Percentiles rank a stretch among this genome's conserved stretches.
Conservation (phyloP, 345 rosid species). For the Sisymbrium irio region DNA sequence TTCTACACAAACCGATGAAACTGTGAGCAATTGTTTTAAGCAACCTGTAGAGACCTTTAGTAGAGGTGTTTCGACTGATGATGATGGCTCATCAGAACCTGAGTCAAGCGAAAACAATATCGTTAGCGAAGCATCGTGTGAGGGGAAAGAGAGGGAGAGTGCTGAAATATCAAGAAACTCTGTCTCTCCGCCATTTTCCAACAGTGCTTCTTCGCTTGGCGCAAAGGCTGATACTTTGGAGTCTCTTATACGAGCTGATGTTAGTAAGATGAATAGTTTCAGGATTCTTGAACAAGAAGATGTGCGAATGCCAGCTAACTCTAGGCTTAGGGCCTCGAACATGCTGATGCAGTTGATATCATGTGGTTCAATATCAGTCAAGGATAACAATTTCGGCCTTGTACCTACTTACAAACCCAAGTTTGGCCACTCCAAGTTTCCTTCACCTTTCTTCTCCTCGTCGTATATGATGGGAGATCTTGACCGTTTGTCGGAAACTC, state of each 20-base stretch:
- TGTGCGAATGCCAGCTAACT: conserved; percentile 52
- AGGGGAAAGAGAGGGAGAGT: conserved; percentile 56
- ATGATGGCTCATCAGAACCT: conserved; percentile 50
- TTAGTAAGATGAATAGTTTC: conserved; percentile 78
- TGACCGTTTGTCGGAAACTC: conserved; percentile 77
- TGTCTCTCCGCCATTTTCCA: conserved; percentile 66
- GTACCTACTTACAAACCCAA: conserved; percentile 77
- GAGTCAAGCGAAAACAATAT: conserved; percentile 31
- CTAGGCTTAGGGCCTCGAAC: conserved; percentile 70
- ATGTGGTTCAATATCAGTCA: conserved; percentile 92
- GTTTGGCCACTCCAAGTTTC: conserved; percentile 64
- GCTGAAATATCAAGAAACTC: conserved; percentile 52
- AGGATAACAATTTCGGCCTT: conserved; percentile 82
- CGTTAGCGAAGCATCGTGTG: conserved; percentile 38
- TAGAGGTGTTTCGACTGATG: conserved; percentile 87
- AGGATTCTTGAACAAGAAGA: conserved; percentile 86
- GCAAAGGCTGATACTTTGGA: conserved; percentile 87
- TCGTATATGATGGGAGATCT: conserved; percentile 77
- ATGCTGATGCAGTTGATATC: conserved; percentile 93
- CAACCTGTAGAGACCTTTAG: conserved; percentile 63
- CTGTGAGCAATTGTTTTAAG: conserved; percentile 26
- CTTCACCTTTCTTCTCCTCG: conserved; percentile 66
- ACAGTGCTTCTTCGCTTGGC: conserved; percentile 65
- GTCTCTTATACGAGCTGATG: conserved; percentile 89
- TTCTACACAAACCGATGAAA: conserved; percentile 92